Percentiles rank a stretch among this genome's conserved stretches.
Evolutionary conservation across 2,329 filamentous ascomycete species (phyloP).

Genomic region (Penicillium polonicum): DNA sequence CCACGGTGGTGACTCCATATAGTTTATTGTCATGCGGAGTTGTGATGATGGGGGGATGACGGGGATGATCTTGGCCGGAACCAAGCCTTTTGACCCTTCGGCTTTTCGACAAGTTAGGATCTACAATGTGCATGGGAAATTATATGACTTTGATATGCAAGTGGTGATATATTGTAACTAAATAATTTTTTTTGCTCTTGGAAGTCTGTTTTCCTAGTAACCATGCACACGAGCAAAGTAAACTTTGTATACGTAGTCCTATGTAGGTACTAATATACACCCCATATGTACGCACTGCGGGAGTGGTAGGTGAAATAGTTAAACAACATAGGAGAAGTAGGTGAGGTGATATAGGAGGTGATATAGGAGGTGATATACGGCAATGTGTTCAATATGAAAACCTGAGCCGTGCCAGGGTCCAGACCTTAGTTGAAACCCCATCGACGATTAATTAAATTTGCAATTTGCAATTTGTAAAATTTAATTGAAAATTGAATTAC

Average conservation of each 20-base stretch:
- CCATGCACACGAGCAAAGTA: neutral
- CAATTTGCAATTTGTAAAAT: neutral
- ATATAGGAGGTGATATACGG: too few relatives aligned
- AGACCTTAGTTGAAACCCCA: neutral
- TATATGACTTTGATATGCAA: neutral
- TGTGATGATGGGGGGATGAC: constrained; percentile 4
- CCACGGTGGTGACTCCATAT: constrained; percentile 1
- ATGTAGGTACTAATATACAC: neutral
- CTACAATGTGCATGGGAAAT: neutral
- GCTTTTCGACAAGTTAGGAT: constrained; percentile 1
- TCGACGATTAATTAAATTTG: neutral
- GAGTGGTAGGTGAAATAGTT: neutral
- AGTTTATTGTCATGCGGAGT: constrained; percentile 8
- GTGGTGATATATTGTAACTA: neutral
- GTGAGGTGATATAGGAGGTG: too few relatives aligned
- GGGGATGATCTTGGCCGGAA: constrained; percentile 7
- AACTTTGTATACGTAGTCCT: neutral
- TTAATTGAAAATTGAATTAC: neutral
- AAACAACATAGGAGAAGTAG: too few relatives aligned
- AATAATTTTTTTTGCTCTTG: neutral
- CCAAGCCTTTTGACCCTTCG: constrained; percentile 9
- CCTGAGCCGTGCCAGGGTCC: neutral
- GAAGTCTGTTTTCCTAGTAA: neutral
- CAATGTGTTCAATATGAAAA: neutral
- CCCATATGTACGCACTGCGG: neutral